Conservation (phyloP, 2,329 filamentous ascomycete species). For the Acarospora socialis region DNA sequence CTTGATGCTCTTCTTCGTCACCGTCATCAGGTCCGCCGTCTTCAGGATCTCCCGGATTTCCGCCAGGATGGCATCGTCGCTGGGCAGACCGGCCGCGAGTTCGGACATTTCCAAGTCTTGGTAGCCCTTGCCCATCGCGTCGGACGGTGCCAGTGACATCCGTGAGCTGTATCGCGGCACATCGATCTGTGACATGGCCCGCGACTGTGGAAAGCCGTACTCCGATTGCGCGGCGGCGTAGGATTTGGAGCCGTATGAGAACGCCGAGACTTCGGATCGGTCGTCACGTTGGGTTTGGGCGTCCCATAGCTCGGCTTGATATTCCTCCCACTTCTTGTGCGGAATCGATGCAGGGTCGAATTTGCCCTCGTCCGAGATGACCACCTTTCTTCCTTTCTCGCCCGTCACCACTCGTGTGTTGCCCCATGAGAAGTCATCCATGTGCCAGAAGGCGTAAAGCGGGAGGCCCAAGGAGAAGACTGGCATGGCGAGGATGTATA, state of each 20-base stretch:
- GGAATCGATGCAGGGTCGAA: conserved; percentile 89
- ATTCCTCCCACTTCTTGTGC: conserved; percentile 98
- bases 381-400: conserved; percentile 79
- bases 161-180: conserved; percentile 46
- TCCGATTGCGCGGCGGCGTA: conserved; percentile 48
- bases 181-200: conserved; percentile 46
- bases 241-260: conserved; percentile 84
- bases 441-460: conserved; percentile 95
- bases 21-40: conserved; percentile 88
- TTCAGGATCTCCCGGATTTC: conserved; percentile 90
- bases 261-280: conserved; percentile 79
- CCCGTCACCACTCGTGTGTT: conserved; percentile 96
- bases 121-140: conserved; percentile 44
- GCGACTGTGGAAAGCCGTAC: conserved; percentile 51
- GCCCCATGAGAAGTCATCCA: conserved; percentile 99
- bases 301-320: conserved; percentile 96
- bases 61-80: conserved; percentile 74
- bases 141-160: conserved; percentile 67
- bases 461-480: conserved; percentile 85
- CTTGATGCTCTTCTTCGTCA: conserved; percentile 98
- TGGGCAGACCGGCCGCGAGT: conserved; percentile 62
- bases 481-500: conserved; percentile 82
- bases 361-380: conserved; percentile 94
- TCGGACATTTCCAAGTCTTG: conserved; percentile 63
- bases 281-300: conserved; percentile 69